phyloP scores from a whole-genome alignment of 768 basidiomycete genomes.

The Artomyces pyxidatus region DNA sequence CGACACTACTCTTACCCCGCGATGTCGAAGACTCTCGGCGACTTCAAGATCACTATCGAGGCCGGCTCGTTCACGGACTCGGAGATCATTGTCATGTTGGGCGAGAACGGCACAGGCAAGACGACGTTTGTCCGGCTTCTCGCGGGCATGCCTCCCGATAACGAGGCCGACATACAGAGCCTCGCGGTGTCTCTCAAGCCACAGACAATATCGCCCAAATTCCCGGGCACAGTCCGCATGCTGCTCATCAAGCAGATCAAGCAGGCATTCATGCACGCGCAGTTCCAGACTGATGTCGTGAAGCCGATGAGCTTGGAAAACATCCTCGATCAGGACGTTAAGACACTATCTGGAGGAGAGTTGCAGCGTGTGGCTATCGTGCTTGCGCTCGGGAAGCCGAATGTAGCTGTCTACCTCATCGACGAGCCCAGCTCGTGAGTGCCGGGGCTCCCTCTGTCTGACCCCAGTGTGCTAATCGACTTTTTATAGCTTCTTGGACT shows the following conservation, averaged over 20 bases:
- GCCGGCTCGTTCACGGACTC: conserved; percentile 93
- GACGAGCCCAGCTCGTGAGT: conserved; percentile 84
- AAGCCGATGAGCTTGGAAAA: conserved; percentile 96
- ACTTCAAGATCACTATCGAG: conserved; percentile 92
- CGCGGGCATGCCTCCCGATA: conserved; percentile 88
- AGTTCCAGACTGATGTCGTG: conserved; percentile 96
- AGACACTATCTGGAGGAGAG: conserved; percentile 97
- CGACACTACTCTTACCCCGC: conserved; percentile 86
- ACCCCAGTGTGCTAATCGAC: background rate
- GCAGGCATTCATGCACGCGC: conserved; percentile 95
- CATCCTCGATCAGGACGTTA: conserved; percentile 96
- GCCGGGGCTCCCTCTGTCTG: background rate
- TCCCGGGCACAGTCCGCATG: conserved; percentile 95
- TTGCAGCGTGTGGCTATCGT: conserved; percentile 96
- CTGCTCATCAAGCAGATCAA: conserved; percentile 92
- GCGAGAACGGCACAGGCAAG: conserved; percentile 99
- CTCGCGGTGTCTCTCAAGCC: conserved; percentile 66
- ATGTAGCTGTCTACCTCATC: conserved; percentile 84
- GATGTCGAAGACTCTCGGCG: conserved; percentile 95
- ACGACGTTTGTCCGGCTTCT: conserved; percentile 95
- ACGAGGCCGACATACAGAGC: conserved; percentile 71
- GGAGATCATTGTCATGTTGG: conserved; percentile 98
- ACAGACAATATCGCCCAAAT: conserved; percentile 96
- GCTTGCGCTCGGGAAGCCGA: conserved; percentile 81
- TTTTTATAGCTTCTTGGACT: conserved; percentile 79